Evolutionary conservation across 768 basidiomycete species (phyloP).

Genomic region (Lactarius hengduanensis): DNA sequence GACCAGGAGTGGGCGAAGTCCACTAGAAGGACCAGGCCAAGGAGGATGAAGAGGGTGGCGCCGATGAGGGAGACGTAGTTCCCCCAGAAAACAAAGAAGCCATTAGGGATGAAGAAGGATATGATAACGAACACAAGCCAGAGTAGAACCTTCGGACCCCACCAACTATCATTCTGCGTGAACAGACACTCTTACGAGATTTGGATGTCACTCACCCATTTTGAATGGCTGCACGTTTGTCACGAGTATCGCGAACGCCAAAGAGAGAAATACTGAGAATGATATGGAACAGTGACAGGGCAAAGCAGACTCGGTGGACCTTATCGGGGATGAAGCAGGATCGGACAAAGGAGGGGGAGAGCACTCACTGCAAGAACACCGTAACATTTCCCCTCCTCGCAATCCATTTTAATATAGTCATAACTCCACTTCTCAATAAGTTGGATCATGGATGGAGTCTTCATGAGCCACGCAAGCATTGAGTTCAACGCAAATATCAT

Average conservation of each 20-base stretch:
- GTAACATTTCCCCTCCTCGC: slow-evolving; percentile 89
- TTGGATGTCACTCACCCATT: slow-evolving; percentile 66
- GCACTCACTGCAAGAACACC: slow-evolving; percentile 86
- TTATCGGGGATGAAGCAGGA: slow-evolving; percentile 39
- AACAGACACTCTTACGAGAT: slow-evolving; percentile 18
- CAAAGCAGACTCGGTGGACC: slow-evolving; percentile 97
- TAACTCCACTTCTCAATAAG: slow-evolving; percentile 91
- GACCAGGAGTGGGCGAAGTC: slow-evolving; percentile 99
- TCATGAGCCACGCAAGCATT: slow-evolving; percentile 95
- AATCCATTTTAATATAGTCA: slow-evolving; percentile 99
- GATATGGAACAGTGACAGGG: slow-evolving; percentile 84
- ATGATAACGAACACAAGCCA: slow-evolving; percentile 81
- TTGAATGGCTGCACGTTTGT: slow-evolving; percentile 93
- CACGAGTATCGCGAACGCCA: slow-evolving; percentile 85
- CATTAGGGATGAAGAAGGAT: slow-evolving; percentile 95
- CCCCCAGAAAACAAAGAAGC: slow-evolving; percentile 98
- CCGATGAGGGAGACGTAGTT: slow-evolving; percentile 91
- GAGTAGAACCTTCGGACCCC: slow-evolving; percentile 93
- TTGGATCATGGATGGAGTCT: slow-evolving; percentile 81
- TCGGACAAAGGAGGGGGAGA: background rate
- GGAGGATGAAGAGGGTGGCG: slow-evolving; percentile 91
- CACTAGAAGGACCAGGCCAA: slow-evolving; percentile 94
- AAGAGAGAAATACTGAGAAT: slow-evolving; percentile 77
- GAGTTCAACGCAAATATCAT: slow-evolving; percentile 96
- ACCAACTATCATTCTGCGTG: slow-evolving; percentile 63